Conservation (phyloP, 2,329 filamentous ascomycete genomes). For the Plectosphaerella plurivora region DNA sequence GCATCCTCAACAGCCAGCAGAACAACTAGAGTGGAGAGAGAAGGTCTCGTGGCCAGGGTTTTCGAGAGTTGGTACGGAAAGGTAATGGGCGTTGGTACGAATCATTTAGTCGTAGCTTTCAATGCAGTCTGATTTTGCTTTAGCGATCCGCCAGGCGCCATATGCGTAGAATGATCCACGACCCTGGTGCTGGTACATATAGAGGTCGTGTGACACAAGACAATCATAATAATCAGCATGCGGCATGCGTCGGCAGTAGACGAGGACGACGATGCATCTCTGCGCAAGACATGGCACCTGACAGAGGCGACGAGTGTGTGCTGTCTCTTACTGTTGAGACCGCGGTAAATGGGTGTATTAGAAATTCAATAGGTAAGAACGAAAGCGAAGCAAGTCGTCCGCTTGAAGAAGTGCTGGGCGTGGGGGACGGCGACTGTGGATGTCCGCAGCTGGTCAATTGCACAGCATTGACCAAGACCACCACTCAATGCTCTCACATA, state of each 20-base stretch:
- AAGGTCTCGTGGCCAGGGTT: background rate
- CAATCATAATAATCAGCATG: no score
- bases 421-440: no score
- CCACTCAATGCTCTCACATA: no score
- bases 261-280: no score
- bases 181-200: no score
- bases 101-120: background rate
- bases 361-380: constrained; percentile 56
- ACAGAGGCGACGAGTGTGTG: no score
- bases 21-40: constrained; percentile 60
- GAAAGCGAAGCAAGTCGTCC: constrained; percentile 24
- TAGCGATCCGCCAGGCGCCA: background rate
- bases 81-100: background rate
- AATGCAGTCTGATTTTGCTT: background rate
- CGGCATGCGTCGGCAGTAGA: no score
- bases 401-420: background rate
- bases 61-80: background rate
- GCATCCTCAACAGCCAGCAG: constrained; percentile 93
- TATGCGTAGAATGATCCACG: no score
- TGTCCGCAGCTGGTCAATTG: no score
- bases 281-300: no score
- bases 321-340: constrained; percentile 26
- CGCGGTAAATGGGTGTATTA: constrained; percentile 58
- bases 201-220: no score
- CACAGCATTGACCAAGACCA: no score